A percentile compares a stretch with the other conserved stretches of the same genome.
These are phyloP conservation scores for Coix lacrymajobi DNA, from an alignment of 176 grass and related monocot species.

Conservation along the genomic window DNA sequence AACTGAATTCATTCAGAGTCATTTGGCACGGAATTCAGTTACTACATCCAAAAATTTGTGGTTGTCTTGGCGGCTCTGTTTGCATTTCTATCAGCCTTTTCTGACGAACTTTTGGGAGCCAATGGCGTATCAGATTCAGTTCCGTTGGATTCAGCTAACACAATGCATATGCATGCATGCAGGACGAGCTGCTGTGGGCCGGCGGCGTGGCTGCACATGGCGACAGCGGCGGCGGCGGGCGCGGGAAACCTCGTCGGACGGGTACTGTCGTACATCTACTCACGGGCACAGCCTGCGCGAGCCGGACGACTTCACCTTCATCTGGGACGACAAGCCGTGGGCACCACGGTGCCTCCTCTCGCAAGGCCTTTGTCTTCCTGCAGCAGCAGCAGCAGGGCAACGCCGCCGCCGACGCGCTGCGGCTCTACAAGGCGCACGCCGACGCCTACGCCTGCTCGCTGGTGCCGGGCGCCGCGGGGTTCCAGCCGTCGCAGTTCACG, in stretches of 20 bases:
- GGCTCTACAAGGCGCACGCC: slow-evolving; percentile 72
- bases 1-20: background rate
- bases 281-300: slow-evolving; percentile 56
- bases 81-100: too few relatives aligned
- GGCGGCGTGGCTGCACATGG: slow-evolving; percentile 60
- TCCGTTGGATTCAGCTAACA: too few relatives aligned
- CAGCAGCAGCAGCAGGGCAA: slow-evolving; percentile 18
- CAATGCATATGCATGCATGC: background rate
- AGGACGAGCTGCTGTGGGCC: slow-evolving; percentile 98
- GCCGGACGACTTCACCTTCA: slow-evolving; percentile 72
- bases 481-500: slow-evolving; percentile 58
- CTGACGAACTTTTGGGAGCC: too few relatives aligned
- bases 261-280: slow-evolving; percentile 69
- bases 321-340: slow-evolving; percentile 79
- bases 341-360: slow-evolving; percentile 68
- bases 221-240: background rate
- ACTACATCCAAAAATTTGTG: background rate
- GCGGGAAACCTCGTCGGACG: background rate
- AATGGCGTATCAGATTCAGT: too few relatives aligned
- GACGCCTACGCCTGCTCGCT: slow-evolving; percentile 74
- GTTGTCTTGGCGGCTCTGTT: too few relatives aligned
- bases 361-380: slow-evolving; percentile 44
- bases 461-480: slow-evolving; percentile 40
- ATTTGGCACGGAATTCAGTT: too few relatives aligned
- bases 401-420: background rate